phyloP scores from a whole-genome alignment of 345 rosid species.

The Heritiera littoralis region DNA sequence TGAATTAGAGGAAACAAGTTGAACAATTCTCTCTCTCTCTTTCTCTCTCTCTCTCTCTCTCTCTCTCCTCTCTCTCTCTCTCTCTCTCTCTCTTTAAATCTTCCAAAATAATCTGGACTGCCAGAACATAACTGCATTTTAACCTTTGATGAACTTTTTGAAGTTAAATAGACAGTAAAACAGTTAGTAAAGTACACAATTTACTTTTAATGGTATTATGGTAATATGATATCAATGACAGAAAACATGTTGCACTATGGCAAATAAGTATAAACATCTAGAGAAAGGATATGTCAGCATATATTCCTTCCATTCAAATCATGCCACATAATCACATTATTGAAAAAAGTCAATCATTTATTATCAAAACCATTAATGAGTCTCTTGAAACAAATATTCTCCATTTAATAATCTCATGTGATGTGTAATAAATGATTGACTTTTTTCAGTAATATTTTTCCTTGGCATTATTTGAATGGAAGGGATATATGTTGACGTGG shows the following conservation, averaged over 20 bases:
- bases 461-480: too few species aligned
- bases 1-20: neutral
- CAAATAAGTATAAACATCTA: neutral
- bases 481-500: too few species aligned
- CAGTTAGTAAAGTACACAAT: neutral
- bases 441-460: too few species aligned
- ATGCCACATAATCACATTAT: too few species aligned
- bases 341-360: too few species aligned
- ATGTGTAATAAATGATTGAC: too few species aligned
- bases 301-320: too few species aligned
- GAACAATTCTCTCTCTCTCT: neutral
- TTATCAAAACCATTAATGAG: too few species aligned
- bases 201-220: neutral
- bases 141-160: neutral
- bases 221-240: neutral
- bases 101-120: neutral
- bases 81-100: neutral
- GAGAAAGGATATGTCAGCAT: too few species aligned
- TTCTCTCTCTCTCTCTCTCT: neutral
- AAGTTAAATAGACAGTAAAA: slow-evolving; percentile 4
- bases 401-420: too few species aligned
- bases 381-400: too few species aligned
- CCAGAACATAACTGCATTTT: neutral
- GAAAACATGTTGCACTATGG: neutral
- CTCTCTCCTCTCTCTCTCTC: too few species aligned